Conservation (phyloP, 2,329 filamentous ascomycete species). For the Sarocladium brachiariae region DNA sequence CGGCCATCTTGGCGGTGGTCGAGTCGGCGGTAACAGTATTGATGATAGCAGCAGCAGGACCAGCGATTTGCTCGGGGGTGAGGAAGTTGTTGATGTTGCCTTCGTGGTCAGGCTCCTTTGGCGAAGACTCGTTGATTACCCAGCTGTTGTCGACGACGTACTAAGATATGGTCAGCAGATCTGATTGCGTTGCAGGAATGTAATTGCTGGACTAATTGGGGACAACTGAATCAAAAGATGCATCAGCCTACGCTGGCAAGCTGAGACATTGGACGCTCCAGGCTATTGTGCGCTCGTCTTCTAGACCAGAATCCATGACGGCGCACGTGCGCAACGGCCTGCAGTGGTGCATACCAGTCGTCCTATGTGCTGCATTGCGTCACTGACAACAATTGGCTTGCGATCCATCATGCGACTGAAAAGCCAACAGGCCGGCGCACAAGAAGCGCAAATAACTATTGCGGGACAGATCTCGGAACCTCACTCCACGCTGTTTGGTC, state of each 20-base stretch:
- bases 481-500: not conserved
- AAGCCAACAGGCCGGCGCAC: not conserved
- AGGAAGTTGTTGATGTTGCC: constrained; percentile 94
- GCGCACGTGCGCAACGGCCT: not conserved
- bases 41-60: constrained; percentile 45
- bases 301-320: too few species aligned
- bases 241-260: constrained; percentile 11
- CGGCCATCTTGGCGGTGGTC: constrained; percentile 63
- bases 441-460: not conserved
- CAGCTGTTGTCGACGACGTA: constrained; percentile 93
- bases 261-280: not conserved
- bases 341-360: not conserved
- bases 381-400: not conserved
- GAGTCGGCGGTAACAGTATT: constrained; percentile 64
- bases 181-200: constrained; percentile 8
- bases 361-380: not conserved
- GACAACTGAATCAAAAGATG: constrained; percentile 14
- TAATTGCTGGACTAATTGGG: constrained; percentile 10
- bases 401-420: not conserved
- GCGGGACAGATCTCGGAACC: not conserved
- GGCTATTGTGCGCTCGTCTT: too few species aligned
- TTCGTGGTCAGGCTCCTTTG: constrained; percentile 73
- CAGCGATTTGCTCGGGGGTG: constrained; percentile 61
- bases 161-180: constrained; percentile 37
- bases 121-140: constrained; percentile 74